phyloP scores from a whole-genome alignment of 192 early-diverging fungal species.

The Chytriomyces hyalinus region DNA sequence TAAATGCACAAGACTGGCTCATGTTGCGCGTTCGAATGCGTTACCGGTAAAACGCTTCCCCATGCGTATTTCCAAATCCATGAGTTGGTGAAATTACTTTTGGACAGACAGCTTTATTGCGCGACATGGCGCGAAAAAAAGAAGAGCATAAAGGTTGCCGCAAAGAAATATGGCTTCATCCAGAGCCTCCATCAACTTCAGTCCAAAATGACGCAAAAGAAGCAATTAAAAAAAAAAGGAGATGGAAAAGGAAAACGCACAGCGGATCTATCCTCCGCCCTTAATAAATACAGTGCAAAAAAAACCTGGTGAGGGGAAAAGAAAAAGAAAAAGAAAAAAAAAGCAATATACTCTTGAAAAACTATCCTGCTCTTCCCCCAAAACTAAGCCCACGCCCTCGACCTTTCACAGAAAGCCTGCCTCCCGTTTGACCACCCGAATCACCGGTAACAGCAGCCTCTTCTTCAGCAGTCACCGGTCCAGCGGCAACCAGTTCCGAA shows the following conservation, averaged over 20 bases:
- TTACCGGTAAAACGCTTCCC: too few relatives aligned
- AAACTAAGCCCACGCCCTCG: slow-evolving; percentile 10
- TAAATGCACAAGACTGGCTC: too few relatives aligned
- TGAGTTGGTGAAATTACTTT: too few relatives aligned
- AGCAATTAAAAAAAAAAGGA: not conserved
- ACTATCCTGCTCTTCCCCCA: slow-evolving; percentile 8
- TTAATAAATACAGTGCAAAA: not conserved
- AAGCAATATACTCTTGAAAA: not conserved
- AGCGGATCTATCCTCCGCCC: not conserved
- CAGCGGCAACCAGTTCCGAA: not conserved
- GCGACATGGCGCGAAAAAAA: too few relatives aligned
- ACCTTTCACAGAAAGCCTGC: not conserved
- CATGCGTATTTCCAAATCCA: too few relatives aligned
- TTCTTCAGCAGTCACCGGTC: not conserved
- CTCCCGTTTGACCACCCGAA: too few relatives aligned
- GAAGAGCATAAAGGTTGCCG: too few relatives aligned
- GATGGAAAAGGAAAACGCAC: not conserved
- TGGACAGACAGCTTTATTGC: too few relatives aligned
- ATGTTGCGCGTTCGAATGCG: too few relatives aligned
- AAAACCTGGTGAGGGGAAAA: not conserved
- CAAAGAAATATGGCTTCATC: too few relatives aligned
- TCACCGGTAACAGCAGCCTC: not conserved
- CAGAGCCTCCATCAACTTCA: too few relatives aligned
- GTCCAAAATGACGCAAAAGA: not conserved
- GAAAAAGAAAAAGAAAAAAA: not conserved